These are phyloP conservation scores for Sugiyamaella sp. DNA, from an alignment of 1,139 yeast genomes.

Conservation along the genomic window DNA sequence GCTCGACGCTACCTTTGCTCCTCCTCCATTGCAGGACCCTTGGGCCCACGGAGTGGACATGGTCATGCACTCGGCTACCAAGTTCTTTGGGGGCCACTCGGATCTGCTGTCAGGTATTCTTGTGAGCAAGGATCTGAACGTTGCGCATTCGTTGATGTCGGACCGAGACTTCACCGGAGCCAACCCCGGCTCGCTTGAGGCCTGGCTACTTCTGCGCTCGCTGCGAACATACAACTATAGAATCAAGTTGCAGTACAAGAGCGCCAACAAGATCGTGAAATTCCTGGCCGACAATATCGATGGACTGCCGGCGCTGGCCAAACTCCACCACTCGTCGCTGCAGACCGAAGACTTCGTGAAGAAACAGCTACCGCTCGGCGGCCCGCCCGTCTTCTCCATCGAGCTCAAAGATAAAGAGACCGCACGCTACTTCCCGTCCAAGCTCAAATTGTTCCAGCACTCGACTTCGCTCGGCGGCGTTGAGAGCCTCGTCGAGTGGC, in stretches of 20 bases:
- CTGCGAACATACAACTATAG: constrained; percentile 78
- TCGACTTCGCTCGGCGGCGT: constrained; percentile 96
- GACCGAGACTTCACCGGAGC: constrained; percentile 79
- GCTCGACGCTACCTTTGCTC: constrained; percentile 91
- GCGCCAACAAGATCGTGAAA: constrained; percentile 63
- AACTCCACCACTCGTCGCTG: constrained; percentile 70
- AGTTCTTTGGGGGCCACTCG: constrained; percentile 93
- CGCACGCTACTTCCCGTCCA: constrained; percentile 69
- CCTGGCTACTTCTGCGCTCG: constrained; percentile 73
- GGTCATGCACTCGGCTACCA: constrained; percentile 87
- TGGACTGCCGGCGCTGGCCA: constrained; percentile 53
- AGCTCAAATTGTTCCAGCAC: constrained; percentile 73
- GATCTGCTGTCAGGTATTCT: constrained; percentile 83
- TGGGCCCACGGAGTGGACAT: constrained; percentile 80
- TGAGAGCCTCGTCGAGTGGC: constrained; percentile 89
- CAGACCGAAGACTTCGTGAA: constrained; percentile 67
- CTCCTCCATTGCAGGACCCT: constrained; percentile 85
- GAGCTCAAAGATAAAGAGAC: constrained; percentile 52
- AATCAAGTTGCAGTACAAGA: constrained; percentile 63
- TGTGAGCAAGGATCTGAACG: constrained; percentile 57
- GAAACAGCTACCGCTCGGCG: constrained; percentile 66
- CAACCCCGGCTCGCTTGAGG: constrained; percentile 74
- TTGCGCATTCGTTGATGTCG: constrained; percentile 50
- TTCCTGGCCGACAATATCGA: constrained; percentile 55
- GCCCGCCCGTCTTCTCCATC: constrained; percentile 77